Evolutionary conservation across 768 basidiomycete genomes (phyloP).

Genomic region (Hortiboletus flavorubellus): DNA sequence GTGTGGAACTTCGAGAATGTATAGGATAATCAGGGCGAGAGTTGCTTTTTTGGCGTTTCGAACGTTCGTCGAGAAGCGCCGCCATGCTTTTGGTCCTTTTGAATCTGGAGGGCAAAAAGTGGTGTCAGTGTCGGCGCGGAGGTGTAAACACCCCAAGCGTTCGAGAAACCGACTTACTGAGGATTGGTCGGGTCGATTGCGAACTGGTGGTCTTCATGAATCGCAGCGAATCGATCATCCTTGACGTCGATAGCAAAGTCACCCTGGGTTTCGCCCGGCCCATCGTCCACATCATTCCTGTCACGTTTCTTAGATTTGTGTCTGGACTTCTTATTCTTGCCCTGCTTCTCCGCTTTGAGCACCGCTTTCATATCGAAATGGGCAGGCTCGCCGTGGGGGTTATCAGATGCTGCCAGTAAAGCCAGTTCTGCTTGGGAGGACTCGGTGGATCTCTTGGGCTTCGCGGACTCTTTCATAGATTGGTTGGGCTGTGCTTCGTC

Average conservation of each 20-base stretch:
- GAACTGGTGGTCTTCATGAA: constrained; percentile 88
- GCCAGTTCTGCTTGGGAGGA: constrained; percentile 55
- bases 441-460: constrained; percentile 18
- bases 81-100: constrained; percentile 92
- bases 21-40: background rate
- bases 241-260: constrained; percentile 80
- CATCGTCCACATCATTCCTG: constrained; percentile 38
- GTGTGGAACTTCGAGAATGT: background rate
- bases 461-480: constrained; percentile 23
- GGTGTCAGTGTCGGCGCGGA: background rate
- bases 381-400: constrained; percentile 50
- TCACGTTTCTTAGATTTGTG: constrained; percentile 21
- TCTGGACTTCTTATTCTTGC: constrained; percentile 41
- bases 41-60: constrained; percentile 52
- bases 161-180: constrained; percentile 54
- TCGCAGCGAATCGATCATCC: constrained; percentile 82
- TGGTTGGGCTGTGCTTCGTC: constrained; percentile 17
- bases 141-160: background rate
- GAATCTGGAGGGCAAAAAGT: constrained; percentile 50
- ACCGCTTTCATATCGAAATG: constrained; percentile 93
- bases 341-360: constrained; percentile 77
- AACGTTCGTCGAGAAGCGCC: constrained; percentile 79
- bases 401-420: constrained; percentile 56
- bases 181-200: constrained; percentile 97
- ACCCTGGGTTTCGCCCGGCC: constrained; percentile 67